Base-by-base conservation (phyloP, 2,329 filamentous ascomycete genomes). In the Gaeumannomyces sp. region DNA sequence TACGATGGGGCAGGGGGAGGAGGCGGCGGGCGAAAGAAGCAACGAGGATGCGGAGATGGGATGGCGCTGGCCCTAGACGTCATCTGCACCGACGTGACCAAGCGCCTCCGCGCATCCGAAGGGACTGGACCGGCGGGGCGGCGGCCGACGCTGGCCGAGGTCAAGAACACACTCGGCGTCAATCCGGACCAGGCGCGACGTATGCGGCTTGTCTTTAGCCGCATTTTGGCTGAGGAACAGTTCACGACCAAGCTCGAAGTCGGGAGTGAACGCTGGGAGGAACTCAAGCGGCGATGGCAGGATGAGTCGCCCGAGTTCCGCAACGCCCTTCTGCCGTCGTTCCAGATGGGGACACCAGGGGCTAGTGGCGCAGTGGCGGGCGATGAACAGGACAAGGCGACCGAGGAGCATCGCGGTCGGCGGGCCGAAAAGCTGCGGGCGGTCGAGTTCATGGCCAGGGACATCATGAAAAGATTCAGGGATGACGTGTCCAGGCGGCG, bases 11-110 rank as follows among this genome's bases (percentile, higher is more conserved):
- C 57, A 25, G 57, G 27, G 16, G 27, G 19, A 28, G 27, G 59
- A 60, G 29, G 45, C 6, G 11, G 22, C 22, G n/a, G 35, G n/a
- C 33, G 35, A 53, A 31, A 50, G n/a, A 31, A 25, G 60, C n/a
- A 53, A 25, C 45, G 8, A 7, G 84, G 22, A 86, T 89, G 59
- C 79, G 81, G 58, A 90, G 88, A 53, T 11, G 25, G 45, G 45
- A 53, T 53, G 72, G 82, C 82, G 53, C 79, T 92, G 60, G 90
- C 91, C 0, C 78, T 96, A 6, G 91, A 96, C 73, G 84, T 92
- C 60, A 88, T 96, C 29, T 93, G 90, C 72, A 89, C 86, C 33
- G 91, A 94, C 76, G 89, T 94, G 35, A 93, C 90, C 1, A 95
- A 95, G 76, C 82, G 89, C 27, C 88, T 93, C 80, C 85, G 91